Evolutionary conservation across 495 filamentous ascomycete genomes (phyloP).

Genomic region (Tricharina praecox): DNA sequence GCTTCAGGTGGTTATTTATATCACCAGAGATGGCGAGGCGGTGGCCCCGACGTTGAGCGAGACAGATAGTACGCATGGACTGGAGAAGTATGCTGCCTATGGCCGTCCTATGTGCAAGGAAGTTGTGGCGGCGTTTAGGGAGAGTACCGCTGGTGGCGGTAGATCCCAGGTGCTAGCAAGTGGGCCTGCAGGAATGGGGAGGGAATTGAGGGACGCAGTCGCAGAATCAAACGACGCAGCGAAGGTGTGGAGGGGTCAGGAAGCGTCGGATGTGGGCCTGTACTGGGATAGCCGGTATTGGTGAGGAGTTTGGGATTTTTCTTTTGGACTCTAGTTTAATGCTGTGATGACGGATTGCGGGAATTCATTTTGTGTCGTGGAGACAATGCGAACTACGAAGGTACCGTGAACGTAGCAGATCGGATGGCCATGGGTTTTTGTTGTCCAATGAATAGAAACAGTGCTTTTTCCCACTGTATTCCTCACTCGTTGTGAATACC

Average conservation of each 20-base stretch:
- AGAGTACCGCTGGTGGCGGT: slow-evolving; percentile 28
- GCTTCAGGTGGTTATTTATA: background rate
- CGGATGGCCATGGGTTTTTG: too few species aligned
- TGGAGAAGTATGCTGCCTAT: background rate
- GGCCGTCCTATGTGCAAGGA: slow-evolving; percentile 2
- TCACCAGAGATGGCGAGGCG: background rate
- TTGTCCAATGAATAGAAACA: too few species aligned
- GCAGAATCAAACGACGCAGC: slow-evolving; percentile 34
- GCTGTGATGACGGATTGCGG: too few species aligned
- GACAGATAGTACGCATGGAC: background rate
- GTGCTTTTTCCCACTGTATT: too few species aligned
- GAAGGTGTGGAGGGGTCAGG: slow-evolving; percentile 39
- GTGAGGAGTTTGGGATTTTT: too few species aligned
- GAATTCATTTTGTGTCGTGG: too few species aligned
- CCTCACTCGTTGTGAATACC: too few species aligned
- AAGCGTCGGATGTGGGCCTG: slow-evolving; percentile 38
- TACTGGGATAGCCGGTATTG: slow-evolving; percentile 40
- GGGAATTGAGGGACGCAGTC: slow-evolving; percentile 38
- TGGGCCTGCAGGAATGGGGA: slow-evolving; percentile 44
- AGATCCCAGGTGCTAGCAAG: slow-evolving; percentile 42
- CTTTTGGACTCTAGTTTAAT: too few species aligned
- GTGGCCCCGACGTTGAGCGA: background rate
- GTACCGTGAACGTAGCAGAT: too few species aligned
- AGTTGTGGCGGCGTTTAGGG: slow-evolving; percentile 17
- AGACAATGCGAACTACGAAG: too few species aligned